Evolutionary conservation across 2,329 filamentous ascomycete genomes (phyloP), one percentile per base, ranked within the genome.

Genomic region (Nemania sp.): DNA sequence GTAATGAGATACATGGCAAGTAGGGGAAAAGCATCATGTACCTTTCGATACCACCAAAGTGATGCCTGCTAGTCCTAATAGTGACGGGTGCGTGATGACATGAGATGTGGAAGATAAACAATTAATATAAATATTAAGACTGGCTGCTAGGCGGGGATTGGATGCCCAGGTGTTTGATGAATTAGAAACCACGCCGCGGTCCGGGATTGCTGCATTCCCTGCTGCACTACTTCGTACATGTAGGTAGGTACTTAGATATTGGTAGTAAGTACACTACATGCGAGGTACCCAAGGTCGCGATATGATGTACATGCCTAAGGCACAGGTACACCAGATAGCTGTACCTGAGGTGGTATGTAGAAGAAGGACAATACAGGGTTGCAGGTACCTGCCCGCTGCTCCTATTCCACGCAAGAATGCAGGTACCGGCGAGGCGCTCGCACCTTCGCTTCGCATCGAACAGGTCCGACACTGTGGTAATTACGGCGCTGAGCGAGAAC

Each of bases 131-230:
- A 58, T 29, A 52, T 51, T 39, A 35, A 54, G 62, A 56, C 62
- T 57, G 62, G 64, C 63, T 66, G 62, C 60, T 59, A 57, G 62
- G 55, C 62, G 66, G 66, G 65, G 68, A 69, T 67, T 67, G 58
- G 67, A 55, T 60, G n/a, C n/a, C n/a, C n/a, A n/a, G n/a, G n/a
- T n/a, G 57, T 62, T 64, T 61, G 57, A 51, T 47, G 59, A 53
- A 54, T 52, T 29, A 61, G 54, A 61, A 59, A 59, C 48, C 51
- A 56, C 54, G 55, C 59, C 55, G 57, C 47, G 54, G 51, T 45
- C 60, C 45, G 45, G 60, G 57, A 52, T 60, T 54, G 49, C 21
- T 35, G 56, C 29, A 21, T 56, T 52, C 57, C 57, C 53, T 69
- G 25, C 25, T 29, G 7, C 25, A 29, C 25, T 29, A 29, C 25